Percentiles rank a stretch among this genome's conserved stretches.
phyloP scores from a whole-genome alignment of 148 eudicot species.

The Rhododendron kiyosumense region DNA sequence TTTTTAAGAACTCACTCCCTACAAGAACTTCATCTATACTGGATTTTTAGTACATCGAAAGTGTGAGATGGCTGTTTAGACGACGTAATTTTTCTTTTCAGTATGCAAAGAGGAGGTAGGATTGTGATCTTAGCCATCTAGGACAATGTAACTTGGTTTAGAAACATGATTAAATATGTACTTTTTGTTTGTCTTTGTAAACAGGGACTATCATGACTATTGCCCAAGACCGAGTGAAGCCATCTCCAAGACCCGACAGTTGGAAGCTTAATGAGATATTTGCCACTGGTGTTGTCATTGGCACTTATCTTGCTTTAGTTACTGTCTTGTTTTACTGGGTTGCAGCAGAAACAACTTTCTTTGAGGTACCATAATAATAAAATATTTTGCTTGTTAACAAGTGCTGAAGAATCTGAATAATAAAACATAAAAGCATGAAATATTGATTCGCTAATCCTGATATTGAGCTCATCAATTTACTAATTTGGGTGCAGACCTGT shows the following conservation, averaged over 20 bases:
- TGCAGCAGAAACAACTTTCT: slow-evolving; percentile 42
- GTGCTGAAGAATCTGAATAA: background rate
- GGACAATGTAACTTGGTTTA: background rate
- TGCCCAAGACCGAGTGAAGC: slow-evolving; percentile 58
- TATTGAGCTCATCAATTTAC: background rate
- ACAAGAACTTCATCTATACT: background rate
- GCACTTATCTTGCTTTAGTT: slow-evolving; percentile 67
- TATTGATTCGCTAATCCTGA: background rate
- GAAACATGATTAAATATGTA: slow-evolving; percentile 7
- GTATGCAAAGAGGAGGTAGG: background rate
- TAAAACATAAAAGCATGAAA: background rate
- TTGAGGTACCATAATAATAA: slow-evolving; percentile 34
- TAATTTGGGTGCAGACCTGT: slow-evolving; percentile 28
- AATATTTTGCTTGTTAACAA: background rate
- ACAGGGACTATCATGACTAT: slow-evolving; percentile 83
- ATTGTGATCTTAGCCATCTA: background rate
- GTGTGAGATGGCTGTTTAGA: background rate
- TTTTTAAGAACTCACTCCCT: background rate
- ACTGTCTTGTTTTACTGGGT: slow-evolving; percentile 72
- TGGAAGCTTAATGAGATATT: slow-evolving; percentile 80
- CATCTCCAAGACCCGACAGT: slow-evolving; percentile 67
- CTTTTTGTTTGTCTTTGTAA: background rate
- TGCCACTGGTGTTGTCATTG: slow-evolving; percentile 62
- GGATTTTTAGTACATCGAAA: background rate
- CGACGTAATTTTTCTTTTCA: background rate